A percentile compares a stretch with the other conserved stretches of the same genome.
Evolutionary conservation across 805 yeast species (phyloP).

Genomic region (Grigorovia humatica): DNA sequence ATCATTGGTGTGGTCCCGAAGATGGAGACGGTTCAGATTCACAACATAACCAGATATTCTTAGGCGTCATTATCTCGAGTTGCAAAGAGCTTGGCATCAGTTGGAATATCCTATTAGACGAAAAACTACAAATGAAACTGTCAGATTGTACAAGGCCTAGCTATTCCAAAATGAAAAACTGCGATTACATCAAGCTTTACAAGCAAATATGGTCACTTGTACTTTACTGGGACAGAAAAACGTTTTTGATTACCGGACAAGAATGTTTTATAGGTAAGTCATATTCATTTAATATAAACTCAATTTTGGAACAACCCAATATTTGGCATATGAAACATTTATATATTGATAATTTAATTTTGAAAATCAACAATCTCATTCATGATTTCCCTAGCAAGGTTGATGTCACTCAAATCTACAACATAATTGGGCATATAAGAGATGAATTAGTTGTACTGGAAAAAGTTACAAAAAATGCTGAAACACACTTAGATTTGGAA

Average conservation of each 20-base stretch:
- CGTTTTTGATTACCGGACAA: constrained; percentile 21
- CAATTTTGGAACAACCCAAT: not conserved
- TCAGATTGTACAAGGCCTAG: constrained; percentile 14
- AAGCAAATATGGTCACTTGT: constrained; percentile 21
- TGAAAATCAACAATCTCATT: constrained; percentile 12
- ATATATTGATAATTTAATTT: constrained; percentile 11
- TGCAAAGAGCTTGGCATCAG: constrained; percentile 23
- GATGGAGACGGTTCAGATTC: constrained; percentile 26
- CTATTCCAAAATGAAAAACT: constrained; percentile 7
- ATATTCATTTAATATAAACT: constrained; percentile 5
- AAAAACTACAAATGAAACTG: constrained; percentile 13
- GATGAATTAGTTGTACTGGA: constrained; percentile 8
- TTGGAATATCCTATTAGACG: constrained; percentile 17
- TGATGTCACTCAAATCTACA: constrained; percentile 7
- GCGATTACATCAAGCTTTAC: constrained; percentile 11
- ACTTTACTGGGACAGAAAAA: constrained; percentile 25
- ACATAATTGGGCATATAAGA: constrained; percentile 6
- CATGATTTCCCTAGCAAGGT: constrained; percentile 16
- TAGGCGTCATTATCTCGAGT: constrained; percentile 22
- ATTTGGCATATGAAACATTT: constrained; percentile 16
- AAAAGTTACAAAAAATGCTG: not conserved
- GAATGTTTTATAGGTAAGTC: constrained; percentile 22
- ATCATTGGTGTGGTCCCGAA: constrained; percentile 27
- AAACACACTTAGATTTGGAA: constrained; percentile 11
- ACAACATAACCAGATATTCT: constrained; percentile 21